phyloP scores from a whole-genome alignment of 345 rosid species.

The Diplotaxis tenuifolia region DNA sequence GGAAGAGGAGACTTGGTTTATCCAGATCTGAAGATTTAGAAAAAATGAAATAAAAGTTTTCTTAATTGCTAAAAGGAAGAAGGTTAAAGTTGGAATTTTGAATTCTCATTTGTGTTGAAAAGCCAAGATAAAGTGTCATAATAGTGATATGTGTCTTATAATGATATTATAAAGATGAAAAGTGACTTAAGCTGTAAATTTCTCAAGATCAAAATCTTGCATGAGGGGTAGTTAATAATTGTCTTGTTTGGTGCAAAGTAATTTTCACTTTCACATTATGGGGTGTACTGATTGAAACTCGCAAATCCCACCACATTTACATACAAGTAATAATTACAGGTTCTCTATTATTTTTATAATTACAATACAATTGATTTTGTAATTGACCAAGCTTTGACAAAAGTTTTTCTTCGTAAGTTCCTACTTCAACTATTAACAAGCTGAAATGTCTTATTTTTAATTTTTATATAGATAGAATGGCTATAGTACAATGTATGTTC shows the following conservation, averaged over 20 bases:
- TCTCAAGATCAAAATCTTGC: constrained; percentile 23
- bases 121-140: too few species aligned
- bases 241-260: constrained; percentile 22
- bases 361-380: not conserved
- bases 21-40: constrained; percentile 34
- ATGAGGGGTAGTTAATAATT: constrained; percentile 12
- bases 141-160: too few species aligned
- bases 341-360: not conserved
- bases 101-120: too few species aligned
- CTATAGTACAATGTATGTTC: too few species aligned
- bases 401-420: not conserved
- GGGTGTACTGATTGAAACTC: constrained; percentile 18
- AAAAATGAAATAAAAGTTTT: not conserved
- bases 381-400: not conserved
- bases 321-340: not conserved
- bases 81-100: too few species aligned
- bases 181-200: too few species aligned
- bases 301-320: constrained; percentile 18
- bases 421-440: too few species aligned
- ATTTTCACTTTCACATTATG: constrained; percentile 11
- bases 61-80: too few species aligned
- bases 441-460: too few species aligned
- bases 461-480: too few species aligned
- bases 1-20: constrained; percentile 39
- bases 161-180: too few species aligned